phyloP scores from a whole-genome alignment of 495 filamentous ascomycete species.

The Venustampulla echinocandica region DNA sequence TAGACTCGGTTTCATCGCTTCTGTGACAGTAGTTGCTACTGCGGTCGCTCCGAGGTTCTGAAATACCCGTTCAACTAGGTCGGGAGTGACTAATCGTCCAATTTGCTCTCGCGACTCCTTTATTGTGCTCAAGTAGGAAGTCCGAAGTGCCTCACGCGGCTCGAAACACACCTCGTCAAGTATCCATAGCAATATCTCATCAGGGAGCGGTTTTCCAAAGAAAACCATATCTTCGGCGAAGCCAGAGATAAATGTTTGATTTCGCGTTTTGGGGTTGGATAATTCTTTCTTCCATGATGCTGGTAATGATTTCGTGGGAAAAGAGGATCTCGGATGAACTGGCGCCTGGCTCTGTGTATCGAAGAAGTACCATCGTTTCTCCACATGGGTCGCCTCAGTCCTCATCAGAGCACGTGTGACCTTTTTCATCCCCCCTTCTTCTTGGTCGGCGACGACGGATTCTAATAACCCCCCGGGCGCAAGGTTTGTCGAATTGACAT shows the following conservation, averaged over 20 bases:
- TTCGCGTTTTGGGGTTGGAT: slow-evolving; percentile 40
- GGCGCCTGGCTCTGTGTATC: slow-evolving; percentile 34
- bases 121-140: slow-evolving; percentile 51
- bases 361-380: slow-evolving; percentile 56
- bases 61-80: slow-evolving; percentile 32
- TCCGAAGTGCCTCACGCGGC: slow-evolving; percentile 49
- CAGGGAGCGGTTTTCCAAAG: slow-evolving; percentile 46
- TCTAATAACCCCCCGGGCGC: slow-evolving; percentile 11
- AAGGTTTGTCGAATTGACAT: slow-evolving; percentile 2
- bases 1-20: slow-evolving; percentile 14
- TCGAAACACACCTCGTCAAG: slow-evolving; percentile 58
- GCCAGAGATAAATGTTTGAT: slow-evolving; percentile 61
- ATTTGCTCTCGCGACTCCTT: slow-evolving; percentile 28
- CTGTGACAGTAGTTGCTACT: slow-evolving; percentile 19
- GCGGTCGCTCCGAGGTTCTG: slow-evolving; percentile 31
- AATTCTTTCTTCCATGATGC: slow-evolving; percentile 32
- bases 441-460: slow-evolving; percentile 22
- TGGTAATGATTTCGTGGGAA: slow-evolving; percentile 24
- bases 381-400: slow-evolving; percentile 58
- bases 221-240: slow-evolving; percentile 51
- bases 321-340: slow-evolving; percentile 22
- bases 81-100: slow-evolving; percentile 29
- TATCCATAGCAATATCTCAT: slow-evolving; percentile 68
- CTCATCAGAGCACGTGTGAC: slow-evolving; percentile 63
- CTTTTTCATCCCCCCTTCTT: slow-evolving; percentile 39